Conservation (phyloP, 2,329 filamentous ascomycete species). For the Plenodomus lindquistii region DNA sequence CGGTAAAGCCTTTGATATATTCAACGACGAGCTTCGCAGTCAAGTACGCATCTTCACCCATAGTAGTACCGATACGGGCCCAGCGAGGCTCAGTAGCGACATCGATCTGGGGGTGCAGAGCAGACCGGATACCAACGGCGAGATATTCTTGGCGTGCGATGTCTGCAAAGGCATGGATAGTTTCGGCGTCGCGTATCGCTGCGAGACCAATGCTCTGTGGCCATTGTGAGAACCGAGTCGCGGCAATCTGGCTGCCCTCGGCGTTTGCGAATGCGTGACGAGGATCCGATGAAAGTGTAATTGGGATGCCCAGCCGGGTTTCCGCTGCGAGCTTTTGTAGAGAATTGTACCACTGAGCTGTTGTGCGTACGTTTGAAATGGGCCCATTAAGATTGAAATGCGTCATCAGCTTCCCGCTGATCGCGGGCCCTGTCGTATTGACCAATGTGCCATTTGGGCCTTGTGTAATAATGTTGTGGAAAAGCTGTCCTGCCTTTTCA, state of each 20-base stretch:
- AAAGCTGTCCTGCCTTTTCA: slow-evolving; percentile 56
- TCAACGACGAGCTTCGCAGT: slow-evolving; percentile 44
- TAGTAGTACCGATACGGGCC: slow-evolving; percentile 52
- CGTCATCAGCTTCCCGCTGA: slow-evolving; percentile 46
- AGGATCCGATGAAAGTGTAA: slow-evolving; percentile 55
- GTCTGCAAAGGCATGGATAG: slow-evolving; percentile 54
- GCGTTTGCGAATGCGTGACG: slow-evolving; percentile 52
- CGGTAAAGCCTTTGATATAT: slow-evolving; percentile 56
- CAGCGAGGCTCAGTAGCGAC: slow-evolving; percentile 57
- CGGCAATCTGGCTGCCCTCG: slow-evolving; percentile 49
- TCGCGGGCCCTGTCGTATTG: slow-evolving; percentile 38
- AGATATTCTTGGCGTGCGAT: slow-evolving; percentile 54
- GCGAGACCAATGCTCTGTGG: slow-evolving; percentile 57
- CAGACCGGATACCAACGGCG: slow-evolving; percentile 49
- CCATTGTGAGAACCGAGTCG: slow-evolving; percentile 56
- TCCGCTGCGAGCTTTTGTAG: slow-evolving; percentile 50
- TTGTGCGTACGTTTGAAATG: slow-evolving; percentile 44
- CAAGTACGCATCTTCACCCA: slow-evolving; percentile 55
- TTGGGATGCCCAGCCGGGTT: slow-evolving; percentile 54
- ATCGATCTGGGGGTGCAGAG: slow-evolving; percentile 58
- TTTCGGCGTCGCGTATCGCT: slow-evolving; percentile 50
- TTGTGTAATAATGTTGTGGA: slow-evolving; percentile 45
- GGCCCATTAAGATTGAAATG: slow-evolving; percentile 55
- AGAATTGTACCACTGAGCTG: slow-evolving; percentile 48
- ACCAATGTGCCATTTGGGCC: slow-evolving; percentile 40